These are phyloP conservation scores for Leptomonas pyrrhocoris DNA, from an alignment of 208 protist species.

Conservation along the genomic window DNA sequence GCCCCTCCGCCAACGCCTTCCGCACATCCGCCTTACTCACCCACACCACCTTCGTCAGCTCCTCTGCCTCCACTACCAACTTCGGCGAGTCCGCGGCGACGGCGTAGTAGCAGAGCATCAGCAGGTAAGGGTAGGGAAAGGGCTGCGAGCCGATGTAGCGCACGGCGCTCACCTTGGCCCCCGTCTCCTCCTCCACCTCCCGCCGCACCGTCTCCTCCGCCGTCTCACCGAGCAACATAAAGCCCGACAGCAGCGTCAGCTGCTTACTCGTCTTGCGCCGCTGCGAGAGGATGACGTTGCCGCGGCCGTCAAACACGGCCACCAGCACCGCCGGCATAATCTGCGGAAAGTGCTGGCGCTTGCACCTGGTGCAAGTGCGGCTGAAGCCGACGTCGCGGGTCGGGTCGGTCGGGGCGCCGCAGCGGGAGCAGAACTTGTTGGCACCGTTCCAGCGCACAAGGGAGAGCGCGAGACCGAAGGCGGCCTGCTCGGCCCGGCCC, in stretches of 20 bases:
- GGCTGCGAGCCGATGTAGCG: constrained; percentile 65
- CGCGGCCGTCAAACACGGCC: constrained; percentile 50
- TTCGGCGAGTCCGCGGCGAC: constrained; percentile 24
- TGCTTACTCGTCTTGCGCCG: constrained; percentile 21
- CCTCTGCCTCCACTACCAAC: constrained; percentile 36
- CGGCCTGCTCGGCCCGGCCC: constrained; percentile 17
- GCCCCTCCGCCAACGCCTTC: constrained; percentile 33
- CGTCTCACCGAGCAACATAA: constrained; percentile 51
- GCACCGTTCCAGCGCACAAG: constrained; percentile 32
- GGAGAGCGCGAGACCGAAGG: constrained; percentile 43
- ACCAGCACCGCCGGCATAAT: constrained; percentile 58
- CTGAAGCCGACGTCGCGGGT: constrained; percentile 29
- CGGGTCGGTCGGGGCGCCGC: constrained; percentile 28
- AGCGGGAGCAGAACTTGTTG: constrained; percentile 39
- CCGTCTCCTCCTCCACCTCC: constrained; percentile 68
- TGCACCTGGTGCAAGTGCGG: constrained; percentile 34
- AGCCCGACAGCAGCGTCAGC: constrained; percentile 58
- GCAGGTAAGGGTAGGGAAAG: constrained; percentile 46
- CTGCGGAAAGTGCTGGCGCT: constrained; percentile 35
- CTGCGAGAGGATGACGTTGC: constrained; percentile 55
- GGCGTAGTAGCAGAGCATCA: constrained; percentile 72
- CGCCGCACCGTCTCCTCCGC: constrained; percentile 55
- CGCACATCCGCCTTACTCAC: constrained; percentile 54
- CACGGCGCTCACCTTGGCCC: constrained; percentile 39
- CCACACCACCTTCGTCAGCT: constrained; percentile 56